Percentiles rank a stretch among this genome's conserved stretches.
Evolutionary conservation across 306 rosid species (phyloP).

Genomic region (Cercis canadensis): DNA sequence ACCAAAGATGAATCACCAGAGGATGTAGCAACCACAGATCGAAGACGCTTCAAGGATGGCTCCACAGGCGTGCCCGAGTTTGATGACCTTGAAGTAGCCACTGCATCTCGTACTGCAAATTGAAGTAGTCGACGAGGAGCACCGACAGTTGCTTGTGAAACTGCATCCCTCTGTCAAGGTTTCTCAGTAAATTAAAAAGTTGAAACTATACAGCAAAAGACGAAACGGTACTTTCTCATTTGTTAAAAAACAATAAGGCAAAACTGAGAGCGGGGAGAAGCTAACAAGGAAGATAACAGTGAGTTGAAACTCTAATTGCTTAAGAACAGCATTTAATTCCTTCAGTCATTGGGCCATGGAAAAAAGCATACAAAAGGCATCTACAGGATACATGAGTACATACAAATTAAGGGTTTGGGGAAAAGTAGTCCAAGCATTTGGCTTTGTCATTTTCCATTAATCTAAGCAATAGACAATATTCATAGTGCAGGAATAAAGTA

Average conservation of each 20-base stretch:
- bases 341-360: slow-evolving; percentile 2
- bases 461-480: neutral
- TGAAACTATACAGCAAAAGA: slow-evolving; percentile 23
- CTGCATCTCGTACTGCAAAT: slow-evolving; percentile 92
- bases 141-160: slow-evolving; percentile 58
- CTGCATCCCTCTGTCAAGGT: slow-evolving; percentile 66
- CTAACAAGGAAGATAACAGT: slow-evolving; percentile 5
- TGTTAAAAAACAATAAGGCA: neutral
- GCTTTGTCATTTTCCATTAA: neutral
- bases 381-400: slow-evolving; percentile 7
- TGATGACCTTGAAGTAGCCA: slow-evolving; percentile 66
- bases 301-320: slow-evolving; percentile 22
- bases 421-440: slow-evolving; percentile 2
- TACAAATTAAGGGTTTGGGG: neutral
- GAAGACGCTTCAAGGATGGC: slow-evolving; percentile 83
- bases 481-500: slow-evolving; percentile 1
- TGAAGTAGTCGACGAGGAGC: slow-evolving; percentile 89
- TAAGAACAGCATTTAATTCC: neutral
- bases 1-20: slow-evolving; percentile 55
- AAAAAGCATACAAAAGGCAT: slow-evolving; percentile 27
- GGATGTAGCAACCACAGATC: slow-evolving; percentile 85
- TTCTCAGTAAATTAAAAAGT: slow-evolving; percentile 39
- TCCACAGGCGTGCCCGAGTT: slow-evolving; percentile 45
- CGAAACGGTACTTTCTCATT: neutral
- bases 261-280: neutral